Base-by-base conservation (phyloP, 2,329 filamentous ascomycete species). In the Cordyceps tenuipes region DNA sequence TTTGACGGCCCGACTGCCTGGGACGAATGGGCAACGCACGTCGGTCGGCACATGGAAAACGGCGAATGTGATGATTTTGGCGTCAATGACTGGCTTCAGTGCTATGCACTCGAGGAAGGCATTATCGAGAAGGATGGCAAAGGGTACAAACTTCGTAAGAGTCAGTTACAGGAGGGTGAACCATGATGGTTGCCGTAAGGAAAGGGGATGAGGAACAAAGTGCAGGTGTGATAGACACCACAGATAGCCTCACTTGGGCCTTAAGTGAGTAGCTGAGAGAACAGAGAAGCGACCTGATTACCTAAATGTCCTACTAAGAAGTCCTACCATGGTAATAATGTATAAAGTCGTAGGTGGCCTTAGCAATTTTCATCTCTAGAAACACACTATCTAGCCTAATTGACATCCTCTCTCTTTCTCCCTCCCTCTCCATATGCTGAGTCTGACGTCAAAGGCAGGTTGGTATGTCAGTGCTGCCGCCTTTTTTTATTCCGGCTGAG, bases 21-120 rank as follows among this genome's bases (percentile, higher is more conserved):
- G 93, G 90, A 96, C 60, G 86, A 91, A 66, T 89, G 91, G 75
- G 93, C 93, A 62, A 92, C 97, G 71, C 93, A 97, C 70, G 87
- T 97, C 0, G 92, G 92, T 1, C 81, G 87, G 51, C 93, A 97
- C 70, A 88, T 96, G 78, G 92, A 97, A 72, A 86, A 86, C 64
- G 82, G 83, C 6, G 84, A 87, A 62, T 83, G 81, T 2, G 73
- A 76, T 21, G 71, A 75, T 26, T 74, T 87, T 19, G 81, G 79
- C 1, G 81, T 86, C 6, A 84, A 87, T 64, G 70, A 72, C 1
- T 70, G 84, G 43, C 71, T 88, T 51, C 79, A 82, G 0, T 75
- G 81, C 61, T 88, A 84, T 84, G 83, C 85, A 3, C 71, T 87
- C 21, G 80, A 84, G 0, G 82, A 87, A 66, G 77, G 77, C 6